phyloP scores from a whole-genome alignment of 805 yeast genomes.

The Scheffersomyces amazonensis region DNA sequence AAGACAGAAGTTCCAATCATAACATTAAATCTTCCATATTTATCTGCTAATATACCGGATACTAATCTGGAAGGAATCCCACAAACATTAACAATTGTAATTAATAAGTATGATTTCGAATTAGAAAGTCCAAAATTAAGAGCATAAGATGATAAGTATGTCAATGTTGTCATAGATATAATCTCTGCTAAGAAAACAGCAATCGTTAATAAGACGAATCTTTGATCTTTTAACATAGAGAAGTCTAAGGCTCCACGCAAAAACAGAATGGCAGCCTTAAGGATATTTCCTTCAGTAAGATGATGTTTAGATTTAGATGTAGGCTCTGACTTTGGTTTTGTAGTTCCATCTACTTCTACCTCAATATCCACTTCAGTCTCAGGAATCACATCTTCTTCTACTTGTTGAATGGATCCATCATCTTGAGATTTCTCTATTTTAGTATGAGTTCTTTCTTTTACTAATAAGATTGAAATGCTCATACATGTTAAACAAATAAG shows the following conservation, averaged over 20 bases:
- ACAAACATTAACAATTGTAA: slow-evolving; percentile 24
- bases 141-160: slow-evolving; percentile 26
- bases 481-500: slow-evolving; percentile 19
- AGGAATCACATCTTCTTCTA: neutral
- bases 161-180: slow-evolving; percentile 42
- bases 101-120: slow-evolving; percentile 18
- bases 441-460: slow-evolving; percentile 14
- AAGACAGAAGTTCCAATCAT: slow-evolving; percentile 19
- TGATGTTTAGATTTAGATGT: neutral
- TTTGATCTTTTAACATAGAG: slow-evolving; percentile 16
- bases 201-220: slow-evolving; percentile 20
- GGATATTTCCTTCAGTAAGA: neutral
- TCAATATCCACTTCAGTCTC: neutral
- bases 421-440: neutral
- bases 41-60: slow-evolving; percentile 25
- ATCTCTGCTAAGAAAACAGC: slow-evolving; percentile 40
- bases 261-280: slow-evolving; percentile 15
- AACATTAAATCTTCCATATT: slow-evolving; percentile 24
- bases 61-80: slow-evolving; percentile 26
- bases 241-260: slow-evolving; percentile 25
- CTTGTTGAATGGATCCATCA: neutral
- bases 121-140: slow-evolving; percentile 18
- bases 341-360: neutral
- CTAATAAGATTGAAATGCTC: slow-evolving; percentile 13
- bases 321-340: neutral